phyloP scores from a whole-genome alignment of 73 alveolate genomes.

The Tetrahymena borealis region DNA sequence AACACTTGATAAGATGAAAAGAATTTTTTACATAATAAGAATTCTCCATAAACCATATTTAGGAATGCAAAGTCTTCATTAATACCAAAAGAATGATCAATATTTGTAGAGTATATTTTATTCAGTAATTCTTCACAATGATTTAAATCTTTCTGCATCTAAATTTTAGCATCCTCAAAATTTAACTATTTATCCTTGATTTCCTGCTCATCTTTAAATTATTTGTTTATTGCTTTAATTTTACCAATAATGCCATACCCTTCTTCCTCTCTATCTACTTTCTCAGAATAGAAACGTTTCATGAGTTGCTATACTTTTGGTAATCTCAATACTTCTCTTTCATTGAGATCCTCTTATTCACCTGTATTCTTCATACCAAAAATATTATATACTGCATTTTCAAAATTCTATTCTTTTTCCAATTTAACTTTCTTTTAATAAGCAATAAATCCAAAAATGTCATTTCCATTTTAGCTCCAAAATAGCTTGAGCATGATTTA shows the following conservation, averaged over 20 bases:
- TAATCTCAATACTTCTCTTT: background rate
- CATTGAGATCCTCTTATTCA: background rate
- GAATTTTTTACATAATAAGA: background rate
- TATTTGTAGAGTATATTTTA: background rate
- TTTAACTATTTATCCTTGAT: background rate
- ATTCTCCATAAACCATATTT: background rate
- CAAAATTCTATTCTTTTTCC: background rate
- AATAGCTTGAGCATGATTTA: background rate
- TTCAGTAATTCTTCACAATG: background rate
- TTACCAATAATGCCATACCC: background rate
- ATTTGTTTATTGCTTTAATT: background rate
- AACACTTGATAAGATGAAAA: no score
- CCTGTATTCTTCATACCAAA: background rate
- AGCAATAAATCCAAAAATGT: background rate
- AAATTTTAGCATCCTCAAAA: background rate
- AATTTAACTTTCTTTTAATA: background rate
- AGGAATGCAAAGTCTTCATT: background rate
- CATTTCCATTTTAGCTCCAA: background rate
- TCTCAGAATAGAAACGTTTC: background rate
- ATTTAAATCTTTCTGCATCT: background rate
- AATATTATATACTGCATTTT: background rate
- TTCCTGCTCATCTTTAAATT: background rate
- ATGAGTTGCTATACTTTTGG: background rate
- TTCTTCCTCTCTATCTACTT: background rate
- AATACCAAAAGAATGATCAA: background rate